These are phyloP conservation scores for Anacardium occidentale DNA, from an alignment of 345 rosid species.

Conservation along the genomic window DNA sequence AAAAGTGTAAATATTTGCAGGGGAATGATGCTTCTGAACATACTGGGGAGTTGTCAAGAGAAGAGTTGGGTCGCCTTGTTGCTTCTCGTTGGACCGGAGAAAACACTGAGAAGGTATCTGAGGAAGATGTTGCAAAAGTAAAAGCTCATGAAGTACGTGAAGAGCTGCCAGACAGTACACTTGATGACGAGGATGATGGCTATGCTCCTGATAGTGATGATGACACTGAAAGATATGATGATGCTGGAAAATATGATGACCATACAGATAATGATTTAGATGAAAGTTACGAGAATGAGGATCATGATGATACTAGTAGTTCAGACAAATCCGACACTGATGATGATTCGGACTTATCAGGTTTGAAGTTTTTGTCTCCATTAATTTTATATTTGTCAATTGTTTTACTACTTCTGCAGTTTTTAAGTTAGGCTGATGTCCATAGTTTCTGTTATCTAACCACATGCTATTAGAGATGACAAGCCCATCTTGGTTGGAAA, in stretches of 20 bases:
- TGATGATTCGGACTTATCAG: constrained; percentile 56
- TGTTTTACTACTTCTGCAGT: not conserved
- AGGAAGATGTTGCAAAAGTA: constrained; percentile 33
- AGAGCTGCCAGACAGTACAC: constrained; percentile 37
- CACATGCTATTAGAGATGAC: constrained; percentile 39
- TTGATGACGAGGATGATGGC: constrained; percentile 56
- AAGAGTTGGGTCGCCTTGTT: constrained; percentile 87
- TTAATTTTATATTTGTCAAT: constrained; percentile 1
- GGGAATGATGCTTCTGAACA: constrained; percentile 44
- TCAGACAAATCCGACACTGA: constrained; percentile 56
- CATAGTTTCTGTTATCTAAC: not conserved
- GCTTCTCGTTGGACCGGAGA: constrained; percentile 99
- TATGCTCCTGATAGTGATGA: constrained; percentile 72
- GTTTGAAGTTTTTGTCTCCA: constrained; percentile 32
- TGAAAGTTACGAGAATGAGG: constrained; percentile 50
- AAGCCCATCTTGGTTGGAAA: constrained; percentile 79
- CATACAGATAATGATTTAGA: constrained; percentile 49
- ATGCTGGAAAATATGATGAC: constrained; percentile 44
- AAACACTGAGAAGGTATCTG: constrained; percentile 46
- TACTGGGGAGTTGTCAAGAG: constrained; percentile 74
- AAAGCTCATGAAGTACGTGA: constrained; percentile 48
- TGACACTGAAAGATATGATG: constrained; percentile 40
- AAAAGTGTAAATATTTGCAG: constrained; percentile 31
- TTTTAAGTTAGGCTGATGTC: constrained; percentile 14
- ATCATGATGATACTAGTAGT: constrained; percentile 46